Percentiles rank a stretch among this genome's conserved stretches.
These are phyloP conservation scores for Russula griseocarnosa DNA, from an alignment of 768 basidiomycete species.

Conservation along the genomic window DNA sequence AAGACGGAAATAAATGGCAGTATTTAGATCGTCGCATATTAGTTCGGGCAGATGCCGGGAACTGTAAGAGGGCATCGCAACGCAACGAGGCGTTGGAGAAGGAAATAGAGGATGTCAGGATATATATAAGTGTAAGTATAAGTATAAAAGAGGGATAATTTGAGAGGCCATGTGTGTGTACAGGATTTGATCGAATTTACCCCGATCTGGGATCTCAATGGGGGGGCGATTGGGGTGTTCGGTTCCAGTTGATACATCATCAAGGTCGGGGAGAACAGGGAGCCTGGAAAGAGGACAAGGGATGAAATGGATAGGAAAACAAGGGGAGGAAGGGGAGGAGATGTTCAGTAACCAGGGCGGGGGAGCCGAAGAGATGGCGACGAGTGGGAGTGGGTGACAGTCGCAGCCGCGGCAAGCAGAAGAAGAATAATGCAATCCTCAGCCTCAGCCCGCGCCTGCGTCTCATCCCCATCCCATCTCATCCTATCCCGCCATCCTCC, in stretches of 20 bases:
- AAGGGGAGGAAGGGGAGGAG: neutral
- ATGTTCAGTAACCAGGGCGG: constrained; percentile 7
- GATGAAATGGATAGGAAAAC: neutral
- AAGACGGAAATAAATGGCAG: neutral
- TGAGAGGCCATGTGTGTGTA: neutral
- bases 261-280: neutral
- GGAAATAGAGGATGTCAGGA: neutral
- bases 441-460: no score
- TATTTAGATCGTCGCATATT: no score
- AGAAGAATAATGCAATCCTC: constrained; percentile 5
- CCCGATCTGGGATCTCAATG: constrained; percentile 3
- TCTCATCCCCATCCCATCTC: neutral
- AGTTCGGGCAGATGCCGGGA: no score
- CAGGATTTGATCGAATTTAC: constrained; percentile 18
- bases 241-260: neutral
- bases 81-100: neutral
- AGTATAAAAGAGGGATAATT: constrained; percentile 20
- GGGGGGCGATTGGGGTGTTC: no score
- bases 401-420: neutral
- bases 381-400: neutral
- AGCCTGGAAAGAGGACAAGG: neutral
- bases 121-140: no score
- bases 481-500: constrained; percentile 6
- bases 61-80: no score
- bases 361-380: neutral